Conservation (phyloP, 1,284 basidiomycete species). For the Caloboletus inedulis region DNA sequence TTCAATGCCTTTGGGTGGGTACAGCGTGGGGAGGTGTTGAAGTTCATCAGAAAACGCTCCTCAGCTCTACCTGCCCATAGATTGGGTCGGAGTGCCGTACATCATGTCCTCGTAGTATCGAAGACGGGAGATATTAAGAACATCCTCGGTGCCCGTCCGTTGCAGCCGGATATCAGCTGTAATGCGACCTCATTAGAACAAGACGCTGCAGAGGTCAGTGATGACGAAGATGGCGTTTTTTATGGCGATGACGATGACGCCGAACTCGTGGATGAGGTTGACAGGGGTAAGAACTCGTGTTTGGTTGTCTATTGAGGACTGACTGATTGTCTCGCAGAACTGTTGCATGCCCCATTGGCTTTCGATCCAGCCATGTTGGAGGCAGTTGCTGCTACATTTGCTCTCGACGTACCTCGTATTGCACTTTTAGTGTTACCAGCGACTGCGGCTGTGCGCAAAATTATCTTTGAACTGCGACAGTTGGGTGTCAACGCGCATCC, state of each 20-base stretch:
- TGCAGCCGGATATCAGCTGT: background rate
- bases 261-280: constrained; percentile 20
- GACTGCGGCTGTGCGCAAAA: constrained; percentile 53
- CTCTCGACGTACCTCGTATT: constrained; percentile 63
- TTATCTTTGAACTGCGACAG: constrained; percentile 58
- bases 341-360: constrained; percentile 44
- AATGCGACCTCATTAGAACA: background rate
- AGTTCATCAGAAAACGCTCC: constrained; percentile 38
- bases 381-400: constrained; percentile 65
- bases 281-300: constrained; percentile 21
- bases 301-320: constrained; percentile 3
- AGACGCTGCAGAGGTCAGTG: background rate
- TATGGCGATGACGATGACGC: constrained; percentile 24
- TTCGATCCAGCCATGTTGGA: constrained; percentile 58
- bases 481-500: constrained; percentile 67
- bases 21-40: constrained; percentile 42
- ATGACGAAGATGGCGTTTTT: constrained; percentile 18
- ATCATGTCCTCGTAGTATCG: constrained; percentile 62
- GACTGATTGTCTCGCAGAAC: constrained; percentile 37
- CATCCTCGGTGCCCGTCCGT: constrained; percentile 35
- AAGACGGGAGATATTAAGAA: constrained; percentile 50
- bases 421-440: constrained; percentile 67
- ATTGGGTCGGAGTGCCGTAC: constrained; percentile 38
- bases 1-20: constrained; percentile 57
- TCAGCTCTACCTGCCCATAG: constrained; percentile 26